These are phyloP conservation scores for Daldinia sp. DNA, from an alignment of 2,329 filamentous ascomycete genomes.

Conservation along the genomic window DNA sequence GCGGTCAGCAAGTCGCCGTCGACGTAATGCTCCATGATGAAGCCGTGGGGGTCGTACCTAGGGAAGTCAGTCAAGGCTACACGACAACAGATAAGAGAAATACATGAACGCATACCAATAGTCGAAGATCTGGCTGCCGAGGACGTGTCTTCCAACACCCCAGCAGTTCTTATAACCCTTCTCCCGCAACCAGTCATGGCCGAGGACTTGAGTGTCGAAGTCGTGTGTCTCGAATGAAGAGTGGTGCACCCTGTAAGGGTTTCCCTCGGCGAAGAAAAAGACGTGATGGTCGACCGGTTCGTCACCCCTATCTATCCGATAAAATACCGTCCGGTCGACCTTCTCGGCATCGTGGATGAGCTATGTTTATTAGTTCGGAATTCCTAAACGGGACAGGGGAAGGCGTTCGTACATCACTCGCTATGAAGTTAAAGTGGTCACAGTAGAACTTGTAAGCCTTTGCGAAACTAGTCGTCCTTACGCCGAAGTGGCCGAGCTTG, in stretches of 20 bases:
- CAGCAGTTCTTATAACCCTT: slow-evolving; percentile 72
- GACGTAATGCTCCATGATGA: slow-evolving; percentile 75
- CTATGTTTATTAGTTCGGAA: slow-evolving; percentile 33
- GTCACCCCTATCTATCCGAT: slow-evolving; percentile 54
- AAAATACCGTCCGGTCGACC: slow-evolving; percentile 55
- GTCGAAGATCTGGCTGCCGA: slow-evolving; percentile 77
- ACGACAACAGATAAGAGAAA: neutral
- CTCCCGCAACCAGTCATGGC: slow-evolving; percentile 72
- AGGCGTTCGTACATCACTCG: slow-evolving; percentile 54
- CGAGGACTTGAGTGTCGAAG: slow-evolving; percentile 74
- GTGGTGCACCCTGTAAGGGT: slow-evolving; percentile 68
- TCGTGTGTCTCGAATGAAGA: slow-evolving; percentile 75
- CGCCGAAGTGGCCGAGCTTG: slow-evolving; percentile 64
- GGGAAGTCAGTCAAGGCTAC: slow-evolving; percentile 9
- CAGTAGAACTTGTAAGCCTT: slow-evolving; percentile 60
- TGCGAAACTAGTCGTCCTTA: slow-evolving; percentile 61
- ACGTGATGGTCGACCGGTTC: slow-evolving; percentile 60
- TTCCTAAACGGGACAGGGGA: neutral
- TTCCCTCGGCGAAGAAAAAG: slow-evolving; percentile 60
- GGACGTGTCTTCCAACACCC: slow-evolving; percentile 75
- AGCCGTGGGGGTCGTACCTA: slow-evolving; percentile 68
- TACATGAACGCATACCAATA: slow-evolving; percentile 66
- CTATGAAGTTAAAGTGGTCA: slow-evolving; percentile 59
- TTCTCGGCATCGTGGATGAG: slow-evolving; percentile 51
- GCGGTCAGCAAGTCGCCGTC: slow-evolving; percentile 72